These are phyloP conservation scores for Rosellinia necatrix DNA, from an alignment of 2,329 filamentous ascomycete species.

Conservation along the genomic window DNA sequence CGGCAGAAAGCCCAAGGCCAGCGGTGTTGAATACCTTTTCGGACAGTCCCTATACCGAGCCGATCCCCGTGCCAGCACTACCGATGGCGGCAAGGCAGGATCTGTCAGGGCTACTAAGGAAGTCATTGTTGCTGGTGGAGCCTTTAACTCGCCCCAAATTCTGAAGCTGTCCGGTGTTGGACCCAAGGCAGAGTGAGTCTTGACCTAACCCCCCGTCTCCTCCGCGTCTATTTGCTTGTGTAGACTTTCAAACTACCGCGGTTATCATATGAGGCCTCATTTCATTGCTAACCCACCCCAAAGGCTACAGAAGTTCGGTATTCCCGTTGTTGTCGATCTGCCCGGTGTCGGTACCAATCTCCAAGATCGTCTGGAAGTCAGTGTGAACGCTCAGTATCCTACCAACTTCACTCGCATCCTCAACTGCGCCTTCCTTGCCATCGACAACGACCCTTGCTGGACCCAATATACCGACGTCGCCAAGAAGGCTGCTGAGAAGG, in stretches of 20 bases:
- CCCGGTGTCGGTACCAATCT: slow-evolving; percentile 55
- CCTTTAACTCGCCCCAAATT: slow-evolving; percentile 52
- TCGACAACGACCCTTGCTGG: slow-evolving; percentile 42
- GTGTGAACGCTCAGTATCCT: slow-evolving; percentile 28
- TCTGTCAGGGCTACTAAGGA: slow-evolving; percentile 45
- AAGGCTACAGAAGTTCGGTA: slow-evolving; percentile 48
- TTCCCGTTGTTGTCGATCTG: slow-evolving; percentile 58
- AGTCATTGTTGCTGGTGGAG: slow-evolving; percentile 54
- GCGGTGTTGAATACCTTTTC: slow-evolving; percentile 48
- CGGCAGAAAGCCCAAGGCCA: slow-evolving; percentile 42
- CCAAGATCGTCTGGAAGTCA: slow-evolving; percentile 24
- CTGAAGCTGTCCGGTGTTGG: slow-evolving; percentile 54
- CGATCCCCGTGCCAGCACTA: slow-evolving; percentile 43
- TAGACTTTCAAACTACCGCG: too few relatives aligned
- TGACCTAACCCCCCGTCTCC: too few relatives aligned
- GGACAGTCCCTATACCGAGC: slow-evolving; percentile 49
- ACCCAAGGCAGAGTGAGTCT: slow-evolving; percentile 45
- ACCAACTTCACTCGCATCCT: slow-evolving; percentile 39
- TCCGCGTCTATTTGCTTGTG: too few relatives aligned
- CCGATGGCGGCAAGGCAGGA: slow-evolving; percentile 30
- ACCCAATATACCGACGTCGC: too few relatives aligned
- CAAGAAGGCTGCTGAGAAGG: too few relatives aligned
- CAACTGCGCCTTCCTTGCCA: slow-evolving; percentile 39
- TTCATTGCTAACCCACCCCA: too few relatives aligned
- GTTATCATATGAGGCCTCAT: too few relatives aligned